Evolutionary conservation across 345 rosid genomes (phyloP).

Genomic region (Pugionium cornutum): DNA sequence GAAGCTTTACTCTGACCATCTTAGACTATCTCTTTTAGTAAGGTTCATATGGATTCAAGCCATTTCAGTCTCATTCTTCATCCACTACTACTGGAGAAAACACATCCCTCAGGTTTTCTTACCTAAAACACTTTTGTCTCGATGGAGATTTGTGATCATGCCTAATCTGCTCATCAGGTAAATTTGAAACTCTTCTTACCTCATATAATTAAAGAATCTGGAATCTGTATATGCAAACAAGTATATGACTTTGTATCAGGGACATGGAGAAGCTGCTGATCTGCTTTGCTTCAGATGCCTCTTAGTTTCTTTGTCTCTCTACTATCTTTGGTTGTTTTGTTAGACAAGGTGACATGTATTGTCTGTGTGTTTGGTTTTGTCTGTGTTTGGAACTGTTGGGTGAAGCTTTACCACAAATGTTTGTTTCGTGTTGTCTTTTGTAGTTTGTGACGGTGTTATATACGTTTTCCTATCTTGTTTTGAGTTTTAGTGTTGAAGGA

Average conservation of each 20-base stretch:
- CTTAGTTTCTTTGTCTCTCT: slow-evolving; percentile 31
- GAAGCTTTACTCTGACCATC: slow-evolving; percentile 35
- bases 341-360: slow-evolving; percentile 8
- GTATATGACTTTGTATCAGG: slow-evolving; percentile 27
- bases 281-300: slow-evolving; percentile 22
- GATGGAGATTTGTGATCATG: slow-evolving; percentile 18
- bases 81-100: too few relatives aligned
- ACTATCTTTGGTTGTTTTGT: slow-evolving; percentile 23
- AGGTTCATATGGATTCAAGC: slow-evolving; percentile 14
- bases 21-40: slow-evolving; percentile 32
- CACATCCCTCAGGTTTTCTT: not conserved
- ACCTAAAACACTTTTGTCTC: slow-evolving; percentile 14
- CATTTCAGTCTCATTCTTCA: slow-evolving; percentile 1
- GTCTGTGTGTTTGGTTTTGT: slow-evolving; percentile 1
- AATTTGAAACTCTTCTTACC: slow-evolving; percentile 20
- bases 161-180: slow-evolving; percentile 38
- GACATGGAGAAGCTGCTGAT: slow-evolving; percentile 27
- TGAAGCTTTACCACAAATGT: slow-evolving; percentile 12
- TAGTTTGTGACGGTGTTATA: slow-evolving; percentile 34
- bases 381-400: slow-evolving; percentile 19
- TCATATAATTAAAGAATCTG: not conserved
- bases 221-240: slow-evolving; percentile 24
- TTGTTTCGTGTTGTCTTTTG: slow-evolving; percentile 8
- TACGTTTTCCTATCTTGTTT: slow-evolving; percentile 6
- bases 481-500: slow-evolving; percentile 20